A percentile compares a stretch with the other conserved stretches of the same genome.
Conservation (phyloP, 306 rosid species). For the Mimosa pudica region DNA sequence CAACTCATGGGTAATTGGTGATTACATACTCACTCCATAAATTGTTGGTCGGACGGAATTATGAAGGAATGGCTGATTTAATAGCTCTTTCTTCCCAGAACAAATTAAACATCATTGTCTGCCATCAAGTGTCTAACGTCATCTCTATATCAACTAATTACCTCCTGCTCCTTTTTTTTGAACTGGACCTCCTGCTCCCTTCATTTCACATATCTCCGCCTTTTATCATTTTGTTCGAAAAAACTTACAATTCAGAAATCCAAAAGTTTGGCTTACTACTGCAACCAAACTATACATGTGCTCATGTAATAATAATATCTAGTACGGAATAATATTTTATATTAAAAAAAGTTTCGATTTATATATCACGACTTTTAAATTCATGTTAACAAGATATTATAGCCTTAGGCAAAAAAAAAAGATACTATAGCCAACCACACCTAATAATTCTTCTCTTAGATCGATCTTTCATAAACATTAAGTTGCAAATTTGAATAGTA, state of each 20-base stretch:
- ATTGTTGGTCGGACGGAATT: background rate
- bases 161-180: background rate
- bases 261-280: too few relatives aligned
- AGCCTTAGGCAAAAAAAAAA: too few relatives aligned
- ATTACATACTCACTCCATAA: background rate
- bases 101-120: background rate
- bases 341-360: too few relatives aligned
- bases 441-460: too few relatives aligned
- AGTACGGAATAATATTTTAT: too few relatives aligned
- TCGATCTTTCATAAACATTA: too few relatives aligned
- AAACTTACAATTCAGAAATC: background rate
- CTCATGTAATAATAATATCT: too few relatives aligned
- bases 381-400: too few relatives aligned
- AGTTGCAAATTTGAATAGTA: too few relatives aligned
- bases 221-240: background rate
- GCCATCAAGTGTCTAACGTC: conserved; percentile 7
- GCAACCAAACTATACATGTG: too few relatives aligned
- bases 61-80: background rate
- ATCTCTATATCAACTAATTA: background rate
- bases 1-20: background rate
- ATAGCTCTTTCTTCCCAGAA: background rate
- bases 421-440: too few relatives aligned
- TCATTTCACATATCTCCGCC: background rate
- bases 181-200: background rate
- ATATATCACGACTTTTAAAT: too few relatives aligned